phyloP scores from a whole-genome alignment of 2,329 filamentous ascomycete species.

The Microcyclospora tardicrescens region DNA sequence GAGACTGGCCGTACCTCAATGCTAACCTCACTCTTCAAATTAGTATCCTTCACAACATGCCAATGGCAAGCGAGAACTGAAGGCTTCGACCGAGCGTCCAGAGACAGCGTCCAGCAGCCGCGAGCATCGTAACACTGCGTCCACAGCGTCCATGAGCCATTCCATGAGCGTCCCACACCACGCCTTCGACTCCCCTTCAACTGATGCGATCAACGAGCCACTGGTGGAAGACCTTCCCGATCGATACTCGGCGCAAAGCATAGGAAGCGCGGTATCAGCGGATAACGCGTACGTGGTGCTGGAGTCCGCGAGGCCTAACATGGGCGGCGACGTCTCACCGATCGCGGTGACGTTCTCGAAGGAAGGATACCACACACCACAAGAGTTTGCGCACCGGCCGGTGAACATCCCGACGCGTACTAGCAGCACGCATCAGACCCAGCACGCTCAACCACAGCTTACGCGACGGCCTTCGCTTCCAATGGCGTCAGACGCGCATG shows the following conservation, averaged over 20 bases:
- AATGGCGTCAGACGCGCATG: too few relatives aligned
- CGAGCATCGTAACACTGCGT: background rate
- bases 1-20: background rate
- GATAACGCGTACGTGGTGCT: too few relatives aligned
- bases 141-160: background rate
- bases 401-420: too few relatives aligned
- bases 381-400: too few relatives aligned
- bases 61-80: conserved; percentile 6
- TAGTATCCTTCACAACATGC: conserved; percentile 6
- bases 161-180: background rate
- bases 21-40: conserved; percentile 8
- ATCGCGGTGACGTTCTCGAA: too few relatives aligned
- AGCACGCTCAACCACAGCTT: too few relatives aligned
- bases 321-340: too few relatives aligned
- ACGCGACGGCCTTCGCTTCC: too few relatives aligned
- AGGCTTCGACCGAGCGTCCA: background rate
- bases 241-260: conserved; percentile 4
- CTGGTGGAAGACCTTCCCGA: conserved; percentile 16
- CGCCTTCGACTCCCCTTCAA: conserved; percentile 4
- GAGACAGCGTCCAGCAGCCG: conserved; percentile 1
- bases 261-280: too few relatives aligned
- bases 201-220: conserved; percentile 9
- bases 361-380: too few relatives aligned
- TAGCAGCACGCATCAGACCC: too few relatives aligned
- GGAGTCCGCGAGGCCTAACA: too few relatives aligned